These are phyloP conservation scores for Candida berthetii DNA, from an alignment of 805 yeast genomes.

Conservation along the genomic window DNA sequence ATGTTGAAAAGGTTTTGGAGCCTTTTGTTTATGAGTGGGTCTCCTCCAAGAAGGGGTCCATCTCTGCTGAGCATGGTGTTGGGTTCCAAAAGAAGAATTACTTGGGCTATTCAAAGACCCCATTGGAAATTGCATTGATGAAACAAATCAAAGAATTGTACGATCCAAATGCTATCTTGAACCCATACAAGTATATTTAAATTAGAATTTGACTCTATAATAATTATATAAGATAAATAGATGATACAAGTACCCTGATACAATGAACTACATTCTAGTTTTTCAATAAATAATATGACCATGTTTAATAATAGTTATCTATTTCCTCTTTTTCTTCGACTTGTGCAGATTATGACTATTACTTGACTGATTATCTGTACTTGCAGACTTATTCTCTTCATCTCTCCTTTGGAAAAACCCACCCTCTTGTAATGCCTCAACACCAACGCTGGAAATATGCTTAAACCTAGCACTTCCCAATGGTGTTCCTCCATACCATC, in stretches of 20 bases:
- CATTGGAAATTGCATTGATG: conserved; percentile 65
- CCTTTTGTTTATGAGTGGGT: conserved; percentile 97
- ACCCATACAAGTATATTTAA: conserved; percentile 88
- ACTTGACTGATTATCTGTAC: too few species aligned
- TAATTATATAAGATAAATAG: background rate
- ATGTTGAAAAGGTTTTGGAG: conserved; percentile 76
- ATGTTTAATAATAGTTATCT: background rate
- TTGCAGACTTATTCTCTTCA: too few species aligned
- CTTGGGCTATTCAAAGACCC: conserved; percentile 77
- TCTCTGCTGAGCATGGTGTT: conserved; percentile 95
- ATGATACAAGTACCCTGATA: background rate
- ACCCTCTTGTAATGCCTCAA: conserved; percentile 40
- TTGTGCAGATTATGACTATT: background rate
- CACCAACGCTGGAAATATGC: conserved; percentile 52
- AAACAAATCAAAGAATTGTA: conserved; percentile 71
- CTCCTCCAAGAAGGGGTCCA: conserved; percentile 63
- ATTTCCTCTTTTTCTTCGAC: background rate
- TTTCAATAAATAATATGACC: conserved; percentile 1
- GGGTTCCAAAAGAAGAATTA: conserved; percentile 96
- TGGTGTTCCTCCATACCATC: conserved; percentile 83
- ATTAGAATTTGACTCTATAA: background rate
- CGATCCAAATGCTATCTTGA: conserved; percentile 89
- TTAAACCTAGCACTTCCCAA: conserved; percentile 69
- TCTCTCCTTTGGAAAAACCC: conserved; percentile 17
- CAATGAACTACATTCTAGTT: background rate